A percentile compares a stretch with the other conserved stretches of the same genome.
These are phyloP conservation scores for Nannochloropsis oceanica DNA, from an alignment of 108 stramenopile genomes.

Conservation along the genomic window DNA sequence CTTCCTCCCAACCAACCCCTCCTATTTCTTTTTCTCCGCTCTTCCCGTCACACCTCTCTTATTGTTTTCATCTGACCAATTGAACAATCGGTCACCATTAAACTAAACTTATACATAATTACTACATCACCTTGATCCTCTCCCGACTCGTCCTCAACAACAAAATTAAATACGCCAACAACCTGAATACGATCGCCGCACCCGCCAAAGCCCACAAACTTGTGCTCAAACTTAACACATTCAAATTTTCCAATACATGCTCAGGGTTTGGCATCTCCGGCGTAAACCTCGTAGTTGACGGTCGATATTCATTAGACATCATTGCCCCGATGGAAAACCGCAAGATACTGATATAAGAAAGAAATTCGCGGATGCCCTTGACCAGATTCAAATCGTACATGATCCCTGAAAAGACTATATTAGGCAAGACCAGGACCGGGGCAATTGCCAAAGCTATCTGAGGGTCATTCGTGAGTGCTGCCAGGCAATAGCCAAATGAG, in stretches of 20 bases:
- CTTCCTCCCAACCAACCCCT: no score
- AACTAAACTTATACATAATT: not conserved
- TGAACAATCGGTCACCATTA: no score
- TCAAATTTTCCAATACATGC: not conserved
- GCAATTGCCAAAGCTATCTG: not conserved
- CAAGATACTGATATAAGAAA: not conserved
- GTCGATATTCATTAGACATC: not conserved
- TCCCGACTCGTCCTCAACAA: not conserved
- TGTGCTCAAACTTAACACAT: not conserved
- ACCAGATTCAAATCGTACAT: not conserved
- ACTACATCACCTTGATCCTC: not conserved
- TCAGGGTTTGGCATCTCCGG: not conserved
- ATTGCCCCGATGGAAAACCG: not conserved
- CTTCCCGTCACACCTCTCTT: no score
- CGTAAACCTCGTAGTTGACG: not conserved
- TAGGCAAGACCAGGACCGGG: not conserved
- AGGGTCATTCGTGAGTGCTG: not conserved
- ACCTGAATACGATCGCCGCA: not conserved
- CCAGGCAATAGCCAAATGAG: not conserved
- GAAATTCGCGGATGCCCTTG: not conserved
- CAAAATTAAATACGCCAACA: not conserved
- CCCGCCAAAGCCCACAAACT: not conserved
- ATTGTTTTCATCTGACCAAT: no score
- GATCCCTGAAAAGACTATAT: not conserved
- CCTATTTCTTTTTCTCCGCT: no score